Conservation (phyloP, 2,329 filamentous ascomycete species). For the Cercospora beticola region DNA sequence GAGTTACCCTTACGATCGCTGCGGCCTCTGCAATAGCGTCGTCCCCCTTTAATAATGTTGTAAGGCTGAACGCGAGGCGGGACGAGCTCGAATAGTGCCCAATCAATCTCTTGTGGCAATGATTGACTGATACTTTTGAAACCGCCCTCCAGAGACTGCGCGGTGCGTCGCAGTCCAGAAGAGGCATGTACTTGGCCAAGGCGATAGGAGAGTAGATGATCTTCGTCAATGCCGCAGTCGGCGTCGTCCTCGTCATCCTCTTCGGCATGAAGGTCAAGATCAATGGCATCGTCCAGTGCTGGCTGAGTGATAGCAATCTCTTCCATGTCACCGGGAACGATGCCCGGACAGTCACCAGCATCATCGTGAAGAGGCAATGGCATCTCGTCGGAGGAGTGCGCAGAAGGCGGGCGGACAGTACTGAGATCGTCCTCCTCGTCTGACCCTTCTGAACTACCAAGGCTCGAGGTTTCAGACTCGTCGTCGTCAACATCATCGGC, state of each 20-base stretch:
- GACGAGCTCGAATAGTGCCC: conserved; percentile 83
- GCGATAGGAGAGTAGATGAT: conserved; percentile 75
- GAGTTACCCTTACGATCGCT: conserved; percentile 39
- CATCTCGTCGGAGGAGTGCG: conserved; percentile 29
- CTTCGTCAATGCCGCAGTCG: conserved; percentile 74
- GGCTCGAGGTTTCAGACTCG: conserved; percentile 35
- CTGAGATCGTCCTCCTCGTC: conserved; percentile 56
- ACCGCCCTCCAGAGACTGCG: conserved; percentile 33
- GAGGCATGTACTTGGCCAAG: conserved; percentile 86
- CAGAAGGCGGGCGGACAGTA: conserved; percentile 35
- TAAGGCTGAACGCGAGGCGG: conserved; percentile 67
- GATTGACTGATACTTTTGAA: conserved; percentile 55
- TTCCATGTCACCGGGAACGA: conserved; percentile 71
- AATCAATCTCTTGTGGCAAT: conserved; percentile 88
- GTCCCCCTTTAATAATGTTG: conserved; percentile 65
- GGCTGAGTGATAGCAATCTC: conserved; percentile 86
- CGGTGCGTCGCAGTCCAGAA: conserved; percentile 73
- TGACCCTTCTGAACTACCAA: conserved; percentile 53
- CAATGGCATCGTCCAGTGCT: conserved; percentile 69
- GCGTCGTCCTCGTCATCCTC: conserved; percentile 73
- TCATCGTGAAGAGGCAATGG: conserved; percentile 19
- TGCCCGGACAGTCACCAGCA: conserved; percentile 70
- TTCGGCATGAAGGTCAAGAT: conserved; percentile 73
- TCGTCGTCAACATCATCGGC: conserved; percentile 41
- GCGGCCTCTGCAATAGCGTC: conserved; percentile 37